These are phyloP conservation scores for Penicillium expansum DNA, from an alignment of 2,329 filamentous ascomycete genomes.

Conservation along the genomic window DNA sequence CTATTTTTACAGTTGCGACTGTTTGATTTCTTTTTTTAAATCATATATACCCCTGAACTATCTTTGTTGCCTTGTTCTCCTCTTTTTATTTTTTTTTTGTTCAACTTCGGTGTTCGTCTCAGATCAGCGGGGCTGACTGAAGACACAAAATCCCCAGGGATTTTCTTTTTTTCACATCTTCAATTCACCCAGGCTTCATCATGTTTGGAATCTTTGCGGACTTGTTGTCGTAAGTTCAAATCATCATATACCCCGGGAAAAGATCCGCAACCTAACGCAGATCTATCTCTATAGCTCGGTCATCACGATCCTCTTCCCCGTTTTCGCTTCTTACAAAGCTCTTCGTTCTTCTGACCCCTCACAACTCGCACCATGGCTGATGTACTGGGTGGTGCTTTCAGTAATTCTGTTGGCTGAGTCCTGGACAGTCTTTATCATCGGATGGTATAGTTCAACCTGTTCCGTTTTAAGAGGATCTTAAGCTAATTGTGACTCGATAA, in stretches of 20 bases:
- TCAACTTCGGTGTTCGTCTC: constrained; percentile 1
- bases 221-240: constrained; percentile 68
- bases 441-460: constrained; percentile 56
- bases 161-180: constrained; percentile 6
- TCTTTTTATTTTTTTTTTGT: constrained; percentile 7
- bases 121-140: constrained; percentile 11
- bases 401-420: constrained; percentile 79
- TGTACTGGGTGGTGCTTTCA: constrained; percentile 96
- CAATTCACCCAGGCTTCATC: constrained; percentile 24
- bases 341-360: constrained; percentile 88
- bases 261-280: constrained; percentile 12
- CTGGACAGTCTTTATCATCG: constrained; percentile 81
- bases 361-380: constrained; percentile 92
- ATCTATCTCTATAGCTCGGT: constrained; percentile 61
- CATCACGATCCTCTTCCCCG: constrained; percentile 86
- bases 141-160: constrained; percentile 2
- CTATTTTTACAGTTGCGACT: background rate
- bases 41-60: background rate
- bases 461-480: background rate
- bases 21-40: background rate
- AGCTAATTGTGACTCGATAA: constrained; percentile 5
- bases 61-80: constrained; percentile 7
- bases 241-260: background rate
- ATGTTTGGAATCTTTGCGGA: constrained; percentile 80
- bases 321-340: constrained; percentile 97